Evolutionary conservation across 768 basidiomycete genomes (phyloP), one percentile per base, ranked within the genome.

Genomic region (Plicaturopsis crispa): DNA sequence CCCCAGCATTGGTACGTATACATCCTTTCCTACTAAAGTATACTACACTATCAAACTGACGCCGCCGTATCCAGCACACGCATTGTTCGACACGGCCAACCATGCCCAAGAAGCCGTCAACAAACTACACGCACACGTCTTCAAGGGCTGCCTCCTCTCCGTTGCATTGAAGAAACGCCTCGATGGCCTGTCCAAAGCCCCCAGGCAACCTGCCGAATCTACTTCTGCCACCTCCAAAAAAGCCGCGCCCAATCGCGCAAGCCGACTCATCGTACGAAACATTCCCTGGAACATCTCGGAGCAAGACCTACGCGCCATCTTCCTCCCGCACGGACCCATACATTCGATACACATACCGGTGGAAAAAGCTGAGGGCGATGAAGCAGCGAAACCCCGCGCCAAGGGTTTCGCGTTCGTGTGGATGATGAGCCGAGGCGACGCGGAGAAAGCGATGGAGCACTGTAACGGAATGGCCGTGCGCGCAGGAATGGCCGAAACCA

Each of bases 331-430:
- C 44, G 93, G 93, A 0, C 82, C 91, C 0, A 80, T 98, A 14
- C 69, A 91, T 56, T 85, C 85, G 1, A 77, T 98, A 46, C 75
- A 83, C 43, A 80, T 94, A 13, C 93, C 91, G 0, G 59, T 63
- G 16, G 60, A 61, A 13, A 57, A 63, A 31, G 48, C 47, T 46
- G 39, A 47, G 40, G 36, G 45, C 36, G 42, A 57, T 43, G 48
- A 56, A 33, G 43, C 35, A 19, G 47, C 42, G 28, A 60, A 58
- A 33, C 31, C 49, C 10, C 65, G 73, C 21, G 66, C 73, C 31
- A 81, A 83, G 48, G 91, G 93, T 0, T 98, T 94, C 48, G 94
- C 91, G 0, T 97, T 98, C 50, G 80, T 98, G 7, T 94, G 91
- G 89, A 91, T 89, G 76, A 58, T 91, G 46, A 78, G 78, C 52